Evolutionary conservation across 768 basidiomycete genomes (phyloP), one percentile per base, ranked within the genome.

Genomic region (Steccherinum ochraceum): DNA sequence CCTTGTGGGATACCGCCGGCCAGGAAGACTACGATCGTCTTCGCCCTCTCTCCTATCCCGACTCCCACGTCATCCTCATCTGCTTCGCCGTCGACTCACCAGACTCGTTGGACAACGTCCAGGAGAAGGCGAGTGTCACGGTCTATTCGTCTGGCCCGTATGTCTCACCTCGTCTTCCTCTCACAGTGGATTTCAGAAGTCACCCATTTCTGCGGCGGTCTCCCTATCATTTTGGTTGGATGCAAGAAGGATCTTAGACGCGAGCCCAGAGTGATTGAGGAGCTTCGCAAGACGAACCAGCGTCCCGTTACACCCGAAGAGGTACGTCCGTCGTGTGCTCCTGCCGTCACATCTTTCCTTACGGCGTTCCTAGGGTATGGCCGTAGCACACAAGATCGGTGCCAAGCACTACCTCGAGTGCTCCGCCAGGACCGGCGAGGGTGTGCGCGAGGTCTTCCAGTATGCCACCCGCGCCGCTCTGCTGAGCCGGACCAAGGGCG

Each of bases 11-110:
- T 94, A 98, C 96, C 48, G 95, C 96, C 26, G 96, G 96, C 49
- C 95, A 98, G 70, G 95, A 97, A 72, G 96, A 98, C 69, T 98
- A 98, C 70, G 96, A 98, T 71, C 90, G 95, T 62, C 90, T 99
- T 59, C 83, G 96, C 51, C 96, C 96, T 54, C 82, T 99, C 66
- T 91, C 88, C 62, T 99, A 99, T 73, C 95, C 95, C 51, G 95
- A 98, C 74, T 94, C 93, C n/a, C 94, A 99, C 68, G 94, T 99
- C 70, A 98, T 99, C 74, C 82, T 98, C 60, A 96, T 99, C 72
- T 97, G 95, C 70, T 99, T 96, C 69, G 93, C 96, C 40, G 84
- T 98, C 59, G 96, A 99, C 77, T 93, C 89, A 48, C 94, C 94
- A 26, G 94, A 97, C 69, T 97, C 94, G 45, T 78, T 99, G 57